Conservation (phyloP, 2,329 filamentous ascomycete species). For the Ceratocystiopsis sp. region DNA sequence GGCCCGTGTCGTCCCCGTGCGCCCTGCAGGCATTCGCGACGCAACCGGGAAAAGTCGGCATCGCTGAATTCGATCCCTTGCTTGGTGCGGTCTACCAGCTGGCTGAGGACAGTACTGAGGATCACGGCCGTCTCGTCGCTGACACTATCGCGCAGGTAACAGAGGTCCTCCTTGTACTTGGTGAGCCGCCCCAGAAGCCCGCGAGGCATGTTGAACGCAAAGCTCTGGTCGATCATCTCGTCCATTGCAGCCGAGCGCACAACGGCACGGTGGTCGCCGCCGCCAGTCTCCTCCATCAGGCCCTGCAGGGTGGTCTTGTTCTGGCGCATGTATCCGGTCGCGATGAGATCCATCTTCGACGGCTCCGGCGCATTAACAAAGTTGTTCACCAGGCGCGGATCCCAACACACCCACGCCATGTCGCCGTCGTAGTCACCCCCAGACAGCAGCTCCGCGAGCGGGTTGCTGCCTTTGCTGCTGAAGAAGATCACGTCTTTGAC, state of each 20-base stretch:
- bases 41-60: slow-evolving; percentile 23
- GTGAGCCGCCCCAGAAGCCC: slow-evolving; percentile 48
- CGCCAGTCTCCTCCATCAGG: slow-evolving; percentile 17
- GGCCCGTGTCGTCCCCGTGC: slow-evolving; percentile 4
- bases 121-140: slow-evolving; percentile 23
- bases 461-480: slow-evolving; percentile 38
- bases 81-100: slow-evolving; percentile 41
- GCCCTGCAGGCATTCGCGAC: slow-evolving; percentile 7
- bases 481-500: slow-evolving; percentile 74
- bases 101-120: slow-evolving; percentile 33
- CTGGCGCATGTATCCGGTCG: slow-evolving; percentile 31
- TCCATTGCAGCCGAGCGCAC: slow-evolving; percentile 12
- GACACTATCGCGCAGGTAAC: slow-evolving; percentile 40
- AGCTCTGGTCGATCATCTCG: slow-evolving; percentile 33
- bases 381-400: slow-evolving; percentile 43
- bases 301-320: slow-evolving; percentile 28
- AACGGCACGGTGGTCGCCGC: background rate
- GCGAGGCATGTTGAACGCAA: slow-evolving; percentile 39
- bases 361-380: slow-evolving; percentile 45
- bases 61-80: slow-evolving; percentile 33
- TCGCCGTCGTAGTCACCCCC: slow-evolving; percentile 76
- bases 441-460: slow-evolving; percentile 53
- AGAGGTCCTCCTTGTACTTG: slow-evolving; percentile 42
- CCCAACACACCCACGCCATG: slow-evolving; percentile 63
- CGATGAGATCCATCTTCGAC: slow-evolving; percentile 24